phyloP scores from a whole-genome alignment of 2,329 filamentous ascomycete species.

The Epichloe uncinata region DNA sequence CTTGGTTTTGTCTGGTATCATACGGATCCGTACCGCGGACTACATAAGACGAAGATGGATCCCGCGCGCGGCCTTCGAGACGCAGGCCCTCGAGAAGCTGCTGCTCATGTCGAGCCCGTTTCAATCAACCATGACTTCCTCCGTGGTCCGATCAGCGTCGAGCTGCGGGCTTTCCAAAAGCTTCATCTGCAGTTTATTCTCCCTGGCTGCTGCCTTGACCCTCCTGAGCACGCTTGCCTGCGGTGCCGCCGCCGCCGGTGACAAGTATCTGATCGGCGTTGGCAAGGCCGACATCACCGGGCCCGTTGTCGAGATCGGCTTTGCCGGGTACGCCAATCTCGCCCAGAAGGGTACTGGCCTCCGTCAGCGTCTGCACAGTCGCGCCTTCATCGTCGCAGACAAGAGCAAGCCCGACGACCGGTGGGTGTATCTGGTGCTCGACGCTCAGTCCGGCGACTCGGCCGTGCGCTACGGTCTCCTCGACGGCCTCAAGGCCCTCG shows the following conservation, averaged over 20 bases:
- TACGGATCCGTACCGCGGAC: no score
- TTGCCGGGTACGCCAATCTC: constrained; percentile 87
- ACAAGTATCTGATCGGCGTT: constrained; percentile 38
- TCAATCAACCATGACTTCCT: background rate
- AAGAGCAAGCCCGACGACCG: constrained; percentile 51
- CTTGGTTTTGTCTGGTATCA: no score
- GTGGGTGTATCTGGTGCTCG: constrained; percentile 78
- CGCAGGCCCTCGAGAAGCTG: no score
- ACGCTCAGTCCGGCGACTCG: constrained; percentile 79
- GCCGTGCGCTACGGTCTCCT: constrained; percentile 77
- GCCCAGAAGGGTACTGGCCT: constrained; percentile 74
- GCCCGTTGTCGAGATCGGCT: constrained; percentile 77
- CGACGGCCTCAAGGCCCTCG: constrained; percentile 55
- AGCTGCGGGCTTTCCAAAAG: background rate
- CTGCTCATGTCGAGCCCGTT: no score
- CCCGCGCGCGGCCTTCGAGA: no score
- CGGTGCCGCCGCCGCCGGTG: constrained; percentile 8
- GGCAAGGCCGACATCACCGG: constrained; percentile 49
- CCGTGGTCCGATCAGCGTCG: background rate
- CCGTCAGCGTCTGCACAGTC: constrained; percentile 75
- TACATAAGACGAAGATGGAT: no score
- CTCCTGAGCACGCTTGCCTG: background rate
- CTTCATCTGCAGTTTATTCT: constrained; percentile 6
- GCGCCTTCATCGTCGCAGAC: constrained; percentile 77
- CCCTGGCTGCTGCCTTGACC: background rate